Conservation (phyloP, 805 yeast genomes). For the Jamesozyma rosinii region DNA sequence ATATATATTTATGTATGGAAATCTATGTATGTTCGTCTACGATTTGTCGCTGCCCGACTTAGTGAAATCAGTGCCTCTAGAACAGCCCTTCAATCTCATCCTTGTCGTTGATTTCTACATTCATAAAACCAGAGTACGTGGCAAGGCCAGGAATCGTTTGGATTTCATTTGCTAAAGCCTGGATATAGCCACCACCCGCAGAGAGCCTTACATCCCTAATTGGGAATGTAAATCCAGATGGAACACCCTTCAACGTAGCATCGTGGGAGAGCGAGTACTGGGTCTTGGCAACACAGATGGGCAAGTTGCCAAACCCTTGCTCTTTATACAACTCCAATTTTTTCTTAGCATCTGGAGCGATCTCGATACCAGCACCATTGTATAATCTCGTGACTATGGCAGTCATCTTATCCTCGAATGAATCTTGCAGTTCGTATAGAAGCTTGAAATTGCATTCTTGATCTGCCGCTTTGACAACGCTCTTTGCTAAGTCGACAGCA, state of each 20-base stretch:
- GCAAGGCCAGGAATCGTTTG: conserved; percentile 83
- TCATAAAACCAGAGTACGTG: conserved; percentile 80
- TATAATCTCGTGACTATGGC: conserved; percentile 68
- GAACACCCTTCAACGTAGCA: conserved; percentile 75
- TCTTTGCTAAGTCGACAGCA: conserved; percentile 72
- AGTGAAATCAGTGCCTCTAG: conserved; percentile 17
- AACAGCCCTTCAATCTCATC: conserved; percentile 80
- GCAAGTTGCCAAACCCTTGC: conserved; percentile 71
- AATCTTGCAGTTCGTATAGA: conserved; percentile 58
- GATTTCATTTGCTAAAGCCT: conserved; percentile 78
- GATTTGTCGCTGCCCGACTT: not conserved
- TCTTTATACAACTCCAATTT: conserved; percentile 58
- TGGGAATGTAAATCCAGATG: conserved; percentile 70
- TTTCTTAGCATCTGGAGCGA: conserved; percentile 57
- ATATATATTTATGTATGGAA: not conserved
- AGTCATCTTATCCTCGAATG: conserved; percentile 57
- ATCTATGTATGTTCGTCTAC: not conserved
- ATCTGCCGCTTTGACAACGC: conserved; percentile 65
- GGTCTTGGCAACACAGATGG: conserved; percentile 79
- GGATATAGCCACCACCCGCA: conserved; percentile 77
- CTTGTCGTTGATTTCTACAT: conserved; percentile 69
- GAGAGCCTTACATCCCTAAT: conserved; percentile 71
- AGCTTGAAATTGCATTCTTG: conserved; percentile 43
- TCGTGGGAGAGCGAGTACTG: conserved; percentile 80
- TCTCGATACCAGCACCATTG: conserved; percentile 66